These are phyloP conservation scores for Plasmodium sp. DNA, from an alignment of 169 alveolate species.

Conservation along the genomic window DNA sequence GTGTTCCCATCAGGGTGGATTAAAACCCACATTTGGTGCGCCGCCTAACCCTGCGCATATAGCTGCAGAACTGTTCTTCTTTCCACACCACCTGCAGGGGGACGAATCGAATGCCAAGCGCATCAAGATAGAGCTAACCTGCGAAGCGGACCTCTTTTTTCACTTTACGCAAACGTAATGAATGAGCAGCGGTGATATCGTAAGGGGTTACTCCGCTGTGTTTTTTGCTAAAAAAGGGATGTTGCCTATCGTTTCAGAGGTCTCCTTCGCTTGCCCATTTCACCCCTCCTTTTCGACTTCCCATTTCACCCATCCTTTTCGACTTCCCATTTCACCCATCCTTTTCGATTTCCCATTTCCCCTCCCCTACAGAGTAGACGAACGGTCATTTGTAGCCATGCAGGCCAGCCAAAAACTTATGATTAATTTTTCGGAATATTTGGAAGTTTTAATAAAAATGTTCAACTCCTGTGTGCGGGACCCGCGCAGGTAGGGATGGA, in stretches of 20 bases:
- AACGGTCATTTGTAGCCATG: conserved; percentile 86
- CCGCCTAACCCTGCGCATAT: not conserved
- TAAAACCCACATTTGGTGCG: not conserved
- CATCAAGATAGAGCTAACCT: conserved; percentile 90
- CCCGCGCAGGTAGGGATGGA: conserved; percentile 86
- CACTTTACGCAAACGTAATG: conserved; percentile 90
- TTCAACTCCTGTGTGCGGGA: conserved; percentile 94
- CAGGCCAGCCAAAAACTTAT: conserved; percentile 93
- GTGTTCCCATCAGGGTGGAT: not conserved
- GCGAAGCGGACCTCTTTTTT: conserved; percentile 95
- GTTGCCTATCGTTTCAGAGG: not conserved
- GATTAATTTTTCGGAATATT: conserved; percentile 92
- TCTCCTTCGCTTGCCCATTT: not conserved
- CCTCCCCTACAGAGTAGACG: conserved; percentile 83
- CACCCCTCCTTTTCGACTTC: not conserved
- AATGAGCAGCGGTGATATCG: not conserved
- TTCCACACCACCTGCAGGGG: conserved; percentile 80
- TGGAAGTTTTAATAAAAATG: conserved; percentile 92
- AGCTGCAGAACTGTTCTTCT: not conserved
- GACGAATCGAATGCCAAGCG: conserved; percentile 88
- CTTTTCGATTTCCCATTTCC: not conserved
- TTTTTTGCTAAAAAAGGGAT: not conserved
- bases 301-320: too few species aligned
- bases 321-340: not conserved
- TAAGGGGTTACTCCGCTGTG: not conserved